These are phyloP conservation scores for Colletotrichum lentis DNA, from an alignment of 2,329 filamentous ascomycete species.

Conservation along the genomic window DNA sequence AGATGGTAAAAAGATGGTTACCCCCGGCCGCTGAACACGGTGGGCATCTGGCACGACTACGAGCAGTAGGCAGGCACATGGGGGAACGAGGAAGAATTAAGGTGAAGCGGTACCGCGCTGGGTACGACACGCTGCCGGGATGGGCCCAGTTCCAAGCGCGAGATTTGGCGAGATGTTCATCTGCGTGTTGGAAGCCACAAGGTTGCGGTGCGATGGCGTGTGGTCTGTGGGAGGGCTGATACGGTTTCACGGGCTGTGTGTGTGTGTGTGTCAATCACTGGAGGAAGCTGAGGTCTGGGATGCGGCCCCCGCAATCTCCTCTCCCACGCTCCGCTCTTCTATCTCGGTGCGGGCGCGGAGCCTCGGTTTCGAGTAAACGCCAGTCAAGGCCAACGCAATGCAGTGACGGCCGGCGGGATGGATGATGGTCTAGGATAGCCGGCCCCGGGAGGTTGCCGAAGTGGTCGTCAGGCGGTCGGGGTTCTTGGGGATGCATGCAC, in stretches of 20 bases:
- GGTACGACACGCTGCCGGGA: conserved; percentile 16
- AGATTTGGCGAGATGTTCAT: conserved; percentile 23
- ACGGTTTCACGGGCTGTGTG: neutral
- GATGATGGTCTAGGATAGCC: neutral
- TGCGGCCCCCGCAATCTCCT: neutral
- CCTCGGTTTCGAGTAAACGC: neutral
- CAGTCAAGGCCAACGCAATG: neutral
- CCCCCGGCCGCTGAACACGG: neutral
- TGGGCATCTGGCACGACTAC: neutral
- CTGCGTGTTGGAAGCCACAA: neutral
- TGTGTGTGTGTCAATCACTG: neutral
- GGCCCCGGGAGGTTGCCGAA: too few relatives aligned
- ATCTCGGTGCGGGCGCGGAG: conserved; percentile 8
- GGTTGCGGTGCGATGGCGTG: neutral
- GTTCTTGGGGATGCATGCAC: neutral
- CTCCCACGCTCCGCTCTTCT: neutral
- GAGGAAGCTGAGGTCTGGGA: conserved; percentile 8
- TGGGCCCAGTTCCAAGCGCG: conserved; percentile 5
- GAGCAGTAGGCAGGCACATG: neutral
- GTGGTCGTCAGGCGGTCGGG: too few relatives aligned
- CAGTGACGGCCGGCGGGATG: neutral
- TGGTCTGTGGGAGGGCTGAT: neutral
- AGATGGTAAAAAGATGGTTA: neutral
- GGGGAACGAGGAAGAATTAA: conserved; percentile 6
- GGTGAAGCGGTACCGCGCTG: conserved; percentile 21